Percentiles rank a stretch among this genome's conserved stretches.
Evolutionary conservation across 2,329 filamentous ascomycete species (phyloP).

Genomic region (Fusarium decemcellulare): DNA sequence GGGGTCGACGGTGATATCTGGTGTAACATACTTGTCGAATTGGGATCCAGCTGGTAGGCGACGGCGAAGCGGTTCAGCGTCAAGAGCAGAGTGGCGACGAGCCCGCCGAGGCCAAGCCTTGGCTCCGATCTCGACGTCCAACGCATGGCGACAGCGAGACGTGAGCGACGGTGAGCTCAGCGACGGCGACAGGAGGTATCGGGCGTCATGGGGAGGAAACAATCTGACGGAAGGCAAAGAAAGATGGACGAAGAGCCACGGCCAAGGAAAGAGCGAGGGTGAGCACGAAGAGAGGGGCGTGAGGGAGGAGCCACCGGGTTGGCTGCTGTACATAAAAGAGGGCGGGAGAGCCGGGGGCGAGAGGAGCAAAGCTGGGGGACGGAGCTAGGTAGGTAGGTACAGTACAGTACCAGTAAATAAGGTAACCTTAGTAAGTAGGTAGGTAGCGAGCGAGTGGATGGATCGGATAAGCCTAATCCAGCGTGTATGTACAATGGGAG

Average conservation of each 20-base stretch:
- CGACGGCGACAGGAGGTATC: constrained; percentile 20
- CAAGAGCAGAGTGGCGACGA: constrained; percentile 45
- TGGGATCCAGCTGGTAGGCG: constrained; percentile 55
- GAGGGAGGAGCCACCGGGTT: constrained; percentile 15
- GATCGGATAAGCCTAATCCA: constrained; percentile 2
- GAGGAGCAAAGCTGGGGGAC: constrained; percentile 19
- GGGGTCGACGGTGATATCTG: constrained; percentile 1
- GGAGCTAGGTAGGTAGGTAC: background rate
- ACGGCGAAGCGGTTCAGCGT: constrained; percentile 42
- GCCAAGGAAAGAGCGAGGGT: constrained; percentile 17
- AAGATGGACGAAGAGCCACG: constrained; percentile 8
- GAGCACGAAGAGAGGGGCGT: constrained; percentile 9
- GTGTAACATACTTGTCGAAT: constrained; percentile 52
- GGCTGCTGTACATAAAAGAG: constrained; percentile 17
- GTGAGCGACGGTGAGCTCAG: constrained; percentile 39
- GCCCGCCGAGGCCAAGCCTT: constrained; percentile 32
- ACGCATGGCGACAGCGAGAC: constrained; percentile 40
- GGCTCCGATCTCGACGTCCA: constrained; percentile 22
- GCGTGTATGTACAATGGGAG: constrained; percentile 6
- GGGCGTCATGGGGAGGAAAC: constrained; percentile 37
- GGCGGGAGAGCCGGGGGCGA: constrained; percentile 20
- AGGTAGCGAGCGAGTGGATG: constrained; percentile 8
- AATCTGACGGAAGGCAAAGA: constrained; percentile 1
- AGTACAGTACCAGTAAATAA: too few relatives aligned
- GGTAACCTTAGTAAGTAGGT: background rate